phyloP scores from a whole-genome alignment of 2,329 filamentous ascomycete species.

The Penicillium sp. region DNA sequence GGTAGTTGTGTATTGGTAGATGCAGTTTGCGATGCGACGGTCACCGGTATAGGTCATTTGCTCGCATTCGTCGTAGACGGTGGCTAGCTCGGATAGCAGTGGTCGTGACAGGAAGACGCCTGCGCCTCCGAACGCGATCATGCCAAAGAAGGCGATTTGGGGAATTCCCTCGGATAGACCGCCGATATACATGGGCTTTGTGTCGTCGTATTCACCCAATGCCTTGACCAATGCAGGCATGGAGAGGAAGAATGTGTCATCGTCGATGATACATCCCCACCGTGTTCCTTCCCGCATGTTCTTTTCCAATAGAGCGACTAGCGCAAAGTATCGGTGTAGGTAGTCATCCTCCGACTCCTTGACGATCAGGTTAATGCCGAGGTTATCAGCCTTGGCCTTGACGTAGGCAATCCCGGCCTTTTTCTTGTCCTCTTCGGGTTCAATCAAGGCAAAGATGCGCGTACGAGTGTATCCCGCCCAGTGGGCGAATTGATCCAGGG shows the following conservation, averaged over 20 bases:
- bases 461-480: conserved; percentile 62
- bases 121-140: conserved; percentile 67
- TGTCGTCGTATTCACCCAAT: conserved; percentile 57
- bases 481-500: conserved; percentile 60
- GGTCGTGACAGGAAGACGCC: conserved; percentile 64
- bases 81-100: conserved; percentile 56
- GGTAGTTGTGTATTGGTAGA: conserved; percentile 61
- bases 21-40: conserved; percentile 63
- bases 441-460: conserved; percentile 60
- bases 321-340: conserved; percentile 62
- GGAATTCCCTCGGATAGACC: conserved; percentile 63
- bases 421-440: conserved; percentile 43
- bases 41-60: conserved; percentile 58
- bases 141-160: conserved; percentile 60
- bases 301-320: conserved; percentile 58
- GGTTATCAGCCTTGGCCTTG: conserved; percentile 42
- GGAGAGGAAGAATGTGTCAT: conserved; percentile 68
- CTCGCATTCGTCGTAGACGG: conserved; percentile 58
- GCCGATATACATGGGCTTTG: conserved; percentile 60
- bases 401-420: conserved; percentile 32
- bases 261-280: conserved; percentile 66
- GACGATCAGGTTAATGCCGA: conserved; percentile 52
- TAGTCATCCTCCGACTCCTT: conserved; percentile 45
- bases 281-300: conserved; percentile 53
- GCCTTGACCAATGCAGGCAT: conserved; percentile 58